Evolutionary conservation across 2,329 filamentous ascomycete species (phyloP).

Genomic region (Elsinoe perseae): DNA sequence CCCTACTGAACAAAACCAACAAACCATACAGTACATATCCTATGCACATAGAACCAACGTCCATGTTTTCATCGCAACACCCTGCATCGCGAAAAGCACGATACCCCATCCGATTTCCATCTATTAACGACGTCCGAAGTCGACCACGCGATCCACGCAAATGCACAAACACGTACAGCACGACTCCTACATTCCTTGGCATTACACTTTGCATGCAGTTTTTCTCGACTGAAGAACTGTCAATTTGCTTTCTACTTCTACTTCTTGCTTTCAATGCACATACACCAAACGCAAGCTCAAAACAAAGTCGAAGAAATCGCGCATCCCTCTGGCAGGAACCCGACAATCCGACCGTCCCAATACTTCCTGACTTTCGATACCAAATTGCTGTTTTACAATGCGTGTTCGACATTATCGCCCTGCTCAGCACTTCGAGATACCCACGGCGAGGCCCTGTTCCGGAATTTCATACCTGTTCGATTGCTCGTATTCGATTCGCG

Average conservation of each 20-base stretch:
- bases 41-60: slow-evolving; percentile 8
- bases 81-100: not conserved
- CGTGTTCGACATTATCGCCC: not conserved
- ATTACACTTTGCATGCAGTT: no score
- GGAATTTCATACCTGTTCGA: not conserved
- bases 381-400: not conserved
- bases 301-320: not conserved
- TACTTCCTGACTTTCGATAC: not conserved
- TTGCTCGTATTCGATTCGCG: not conserved
- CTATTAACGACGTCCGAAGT: not conserved
- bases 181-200: not conserved
- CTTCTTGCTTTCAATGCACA: not conserved
- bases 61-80: not conserved
- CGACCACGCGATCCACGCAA: slow-evolving; percentile 3
- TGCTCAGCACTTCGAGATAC: slow-evolving; percentile 12
- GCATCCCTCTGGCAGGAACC: slow-evolving; percentile 1
- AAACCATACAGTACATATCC: not conserved
- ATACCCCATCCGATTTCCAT: not conserved
- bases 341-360: not conserved
- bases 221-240: no score
- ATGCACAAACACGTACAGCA: not conserved
- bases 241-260: no score
- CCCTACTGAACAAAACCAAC: not conserved
- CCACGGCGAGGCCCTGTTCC: slow-evolving; percentile 14
- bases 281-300: not conserved